Percentiles rank a stretch among this genome's conserved stretches.
These are phyloP conservation scores for Phytopythium vexans DNA, from an alignment of 352 stramenopile genomes.

Conservation along the genomic window DNA sequence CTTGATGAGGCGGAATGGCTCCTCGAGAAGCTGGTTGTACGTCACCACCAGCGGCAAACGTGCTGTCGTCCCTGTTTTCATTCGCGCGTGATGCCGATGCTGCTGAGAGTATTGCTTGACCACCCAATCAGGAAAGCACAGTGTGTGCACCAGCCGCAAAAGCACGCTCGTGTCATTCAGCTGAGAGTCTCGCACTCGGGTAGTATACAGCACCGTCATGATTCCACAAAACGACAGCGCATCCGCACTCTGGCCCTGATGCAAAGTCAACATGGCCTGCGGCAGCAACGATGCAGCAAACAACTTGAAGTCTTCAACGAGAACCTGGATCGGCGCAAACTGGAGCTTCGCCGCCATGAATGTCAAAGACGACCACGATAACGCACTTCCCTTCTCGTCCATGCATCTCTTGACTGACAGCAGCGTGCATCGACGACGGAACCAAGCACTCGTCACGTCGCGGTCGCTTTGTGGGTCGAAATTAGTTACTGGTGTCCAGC, in stretches of 20 bases:
- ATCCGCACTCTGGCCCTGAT: background rate
- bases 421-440: slow-evolving; percentile 13
- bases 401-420: background rate
- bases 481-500: slow-evolving; percentile 3
- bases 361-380: background rate
- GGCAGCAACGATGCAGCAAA: slow-evolving; percentile 1
- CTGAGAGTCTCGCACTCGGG: background rate
- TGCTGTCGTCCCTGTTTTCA: background rate
- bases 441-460: slow-evolving; percentile 27
- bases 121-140: slow-evolving; percentile 45
- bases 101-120: slow-evolving; percentile 28
- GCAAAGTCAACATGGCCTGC: background rate
- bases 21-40: slow-evolving; percentile 42
- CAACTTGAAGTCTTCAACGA: slow-evolving; percentile 1
- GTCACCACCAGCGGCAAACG: slow-evolving; percentile 24
- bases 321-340: background rate
- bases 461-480: slow-evolving; percentile 4
- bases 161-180: slow-evolving; percentile 1
- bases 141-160: slow-evolving; percentile 34
- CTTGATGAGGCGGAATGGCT: slow-evolving; percentile 53
- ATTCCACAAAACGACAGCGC: slow-evolving; percentile 1
- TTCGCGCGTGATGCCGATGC: slow-evolving; percentile 14
- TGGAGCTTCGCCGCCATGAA: slow-evolving; percentile 3
- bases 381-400: background rate
- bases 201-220: slow-evolving; percentile 10